phyloP scores from a whole-genome alignment of 176 grass and related monocot species.

The Triticum dicoccoides region DNA sequence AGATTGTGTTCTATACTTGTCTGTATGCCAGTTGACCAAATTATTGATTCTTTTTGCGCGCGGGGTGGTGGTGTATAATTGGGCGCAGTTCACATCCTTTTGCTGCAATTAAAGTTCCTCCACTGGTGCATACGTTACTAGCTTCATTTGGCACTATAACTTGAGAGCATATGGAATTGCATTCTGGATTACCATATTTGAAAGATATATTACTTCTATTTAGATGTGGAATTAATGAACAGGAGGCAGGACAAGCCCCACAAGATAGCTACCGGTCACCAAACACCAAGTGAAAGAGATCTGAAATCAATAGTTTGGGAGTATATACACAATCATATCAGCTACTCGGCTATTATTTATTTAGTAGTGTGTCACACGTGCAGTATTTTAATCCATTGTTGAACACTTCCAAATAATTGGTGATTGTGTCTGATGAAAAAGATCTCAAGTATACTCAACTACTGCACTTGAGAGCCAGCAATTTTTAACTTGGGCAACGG shows the following conservation, averaged over 20 bases:
- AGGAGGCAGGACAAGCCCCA: not conserved
- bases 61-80: too few relatives aligned
- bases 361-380: not conserved
- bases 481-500: not conserved
- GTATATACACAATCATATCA: not conserved
- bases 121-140: not conserved
- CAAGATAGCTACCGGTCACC: not conserved
- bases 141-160: not conserved
- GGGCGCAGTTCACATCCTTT: not conserved
- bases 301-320: not conserved
- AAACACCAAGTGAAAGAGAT: conserved; percentile 6
- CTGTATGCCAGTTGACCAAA: not conserved
- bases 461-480: conserved; percentile 11
- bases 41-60: not conserved
- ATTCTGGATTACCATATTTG: not conserved
- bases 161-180: not conserved
- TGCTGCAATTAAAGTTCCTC: not conserved
- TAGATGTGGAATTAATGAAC: not conserved
- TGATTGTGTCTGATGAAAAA: conserved; percentile 12
- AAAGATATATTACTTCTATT: not conserved
- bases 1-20: not conserved
- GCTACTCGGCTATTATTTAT: conserved; percentile 1
- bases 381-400: not conserved
- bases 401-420: not conserved
- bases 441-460: conserved; percentile 1